phyloP scores from a whole-genome alignment of 108 stramenopile genomes.

The Skeletonema costatum region DNA sequence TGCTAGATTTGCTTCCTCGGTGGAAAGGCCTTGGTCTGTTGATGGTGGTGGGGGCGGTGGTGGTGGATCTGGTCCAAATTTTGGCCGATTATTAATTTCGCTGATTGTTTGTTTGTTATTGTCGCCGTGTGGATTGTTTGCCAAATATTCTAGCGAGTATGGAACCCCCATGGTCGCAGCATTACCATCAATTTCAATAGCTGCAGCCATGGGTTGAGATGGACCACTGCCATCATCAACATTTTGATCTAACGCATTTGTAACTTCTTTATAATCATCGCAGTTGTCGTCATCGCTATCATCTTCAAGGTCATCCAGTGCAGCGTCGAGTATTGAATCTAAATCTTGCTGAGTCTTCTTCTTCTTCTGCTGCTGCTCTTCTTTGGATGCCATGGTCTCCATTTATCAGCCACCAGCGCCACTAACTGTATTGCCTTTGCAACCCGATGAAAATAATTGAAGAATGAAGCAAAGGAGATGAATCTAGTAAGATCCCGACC shows the following conservation, averaged over 20 bases:
- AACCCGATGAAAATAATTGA: no score
- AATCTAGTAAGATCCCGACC: no score
- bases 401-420: no score
- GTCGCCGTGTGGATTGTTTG: neutral
- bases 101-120: neutral
- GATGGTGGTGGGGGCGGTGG: slow-evolving; percentile 17
- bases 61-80: slow-evolving; percentile 30
- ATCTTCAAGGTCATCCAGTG: slow-evolving; percentile 37
- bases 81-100: neutral
- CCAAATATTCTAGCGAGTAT: slow-evolving; percentile 16
- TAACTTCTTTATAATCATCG: slow-evolving; percentile 1
- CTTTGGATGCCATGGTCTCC: no score
- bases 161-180: neutral
- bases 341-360: slow-evolving; percentile 7
- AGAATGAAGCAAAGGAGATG: no score
- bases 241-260: neutral
- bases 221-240: neutral
- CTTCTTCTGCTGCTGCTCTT: neutral
- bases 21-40: neutral
- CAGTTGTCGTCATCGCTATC: slow-evolving; percentile 32
- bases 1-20: slow-evolving; percentile 32
- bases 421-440: no score
- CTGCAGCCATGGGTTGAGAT: no score
- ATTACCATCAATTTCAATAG: neutral
- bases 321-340: slow-evolving; percentile 48